Percentiles rank a stretch among this genome's conserved stretches.
Evolutionary conservation across 352 stramenopile genomes (phyloP).

Genomic region (Phytopythium litorale): DNA sequence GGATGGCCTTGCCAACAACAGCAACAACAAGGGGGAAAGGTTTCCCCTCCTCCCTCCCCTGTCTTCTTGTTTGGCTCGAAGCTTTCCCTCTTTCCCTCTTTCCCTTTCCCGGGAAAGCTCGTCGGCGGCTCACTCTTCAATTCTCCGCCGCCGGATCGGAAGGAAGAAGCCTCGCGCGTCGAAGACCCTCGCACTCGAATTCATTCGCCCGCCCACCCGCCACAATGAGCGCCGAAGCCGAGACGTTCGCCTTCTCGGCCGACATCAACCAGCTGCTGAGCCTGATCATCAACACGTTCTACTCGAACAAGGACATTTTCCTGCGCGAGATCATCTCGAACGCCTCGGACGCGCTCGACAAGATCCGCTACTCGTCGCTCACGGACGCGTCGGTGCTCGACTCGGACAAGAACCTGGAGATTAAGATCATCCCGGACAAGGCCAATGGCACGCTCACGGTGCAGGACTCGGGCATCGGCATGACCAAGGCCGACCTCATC

Average conservation of each 20-base stretch:
- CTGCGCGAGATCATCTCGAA: slow-evolving; percentile 99
- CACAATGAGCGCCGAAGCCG: slow-evolving; percentile 86
- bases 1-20: not conserved
- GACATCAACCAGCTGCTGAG: slow-evolving; percentile 99
- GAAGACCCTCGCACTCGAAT: slow-evolving; percentile 10
- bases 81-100: not conserved
- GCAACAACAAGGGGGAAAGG: slow-evolving; percentile 12
- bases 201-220: slow-evolving; percentile 1
- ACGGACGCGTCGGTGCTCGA: slow-evolving; percentile 81
- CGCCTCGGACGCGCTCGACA: slow-evolving; percentile 98
- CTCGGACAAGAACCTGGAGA: slow-evolving; percentile 91
- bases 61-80: slow-evolving; percentile 11
- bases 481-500: slow-evolving; percentile 98
- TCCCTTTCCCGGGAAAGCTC: too few relatives aligned
- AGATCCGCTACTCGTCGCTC: slow-evolving; percentile 97
- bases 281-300: slow-evolving; percentile 99
- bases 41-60: slow-evolving; percentile 5
- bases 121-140: slow-evolving; percentile 49
- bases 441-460: slow-evolving; percentile 96
- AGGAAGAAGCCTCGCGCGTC: slow-evolving; percentile 9
- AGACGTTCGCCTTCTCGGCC: slow-evolving; percentile 99
- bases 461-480: slow-evolving; percentile 97
- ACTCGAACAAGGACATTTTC: slow-evolving; percentile 98
- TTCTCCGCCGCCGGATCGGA: slow-evolving; percentile 34
- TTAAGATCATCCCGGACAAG: slow-evolving; percentile 96